phyloP scores from a whole-genome alignment of 2,329 filamentous ascomycete genomes.

The Alternaria brassicicola region DNA sequence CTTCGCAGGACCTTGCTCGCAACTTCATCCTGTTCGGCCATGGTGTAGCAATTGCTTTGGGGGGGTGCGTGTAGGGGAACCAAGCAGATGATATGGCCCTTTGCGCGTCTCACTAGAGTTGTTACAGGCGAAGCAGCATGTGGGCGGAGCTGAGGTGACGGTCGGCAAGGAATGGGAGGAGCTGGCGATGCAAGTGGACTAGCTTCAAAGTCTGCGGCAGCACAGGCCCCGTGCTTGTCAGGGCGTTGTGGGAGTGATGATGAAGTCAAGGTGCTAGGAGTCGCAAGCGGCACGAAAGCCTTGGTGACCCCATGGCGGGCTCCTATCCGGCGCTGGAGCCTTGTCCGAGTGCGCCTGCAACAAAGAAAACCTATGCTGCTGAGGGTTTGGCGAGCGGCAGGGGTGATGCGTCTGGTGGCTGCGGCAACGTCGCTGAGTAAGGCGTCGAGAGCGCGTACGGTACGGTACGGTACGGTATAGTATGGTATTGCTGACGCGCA shows the following conservation, averaged over 20 bases:
- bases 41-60: slow-evolving; percentile 30
- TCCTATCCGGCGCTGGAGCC: slow-evolving; percentile 29
- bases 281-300: slow-evolving; percentile 12
- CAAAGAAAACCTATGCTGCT: slow-evolving; percentile 18
- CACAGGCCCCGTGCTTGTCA: slow-evolving; percentile 33
- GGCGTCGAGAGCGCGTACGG: background rate
- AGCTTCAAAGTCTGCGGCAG: slow-evolving; percentile 28
- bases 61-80: slow-evolving; percentile 4
- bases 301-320: slow-evolving; percentile 15
- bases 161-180: slow-evolving; percentile 38
- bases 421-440: slow-evolving; percentile 17
- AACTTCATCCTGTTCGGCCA: slow-evolving; percentile 49
- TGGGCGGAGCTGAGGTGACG: slow-evolving; percentile 39
- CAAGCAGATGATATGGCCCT: slow-evolving; percentile 24
- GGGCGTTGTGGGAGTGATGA: slow-evolving; percentile 16
- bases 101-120: slow-evolving; percentile 35
- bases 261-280: slow-evolving; percentile 10
- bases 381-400: slow-evolving; percentile 23
- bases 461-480: slow-evolving; percentile 4
- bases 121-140: slow-evolving; percentile 33
- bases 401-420: slow-evolving; percentile 12
- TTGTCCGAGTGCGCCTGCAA: slow-evolving; percentile 18
- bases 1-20: slow-evolving; percentile 52
- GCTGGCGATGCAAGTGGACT: slow-evolving; percentile 30
- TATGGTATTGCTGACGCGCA: background rate